Evolutionary conservation across 805 yeast genomes (phyloP), one percentile per base, ranked within the genome.

Genomic region (Candida dendrica): DNA sequence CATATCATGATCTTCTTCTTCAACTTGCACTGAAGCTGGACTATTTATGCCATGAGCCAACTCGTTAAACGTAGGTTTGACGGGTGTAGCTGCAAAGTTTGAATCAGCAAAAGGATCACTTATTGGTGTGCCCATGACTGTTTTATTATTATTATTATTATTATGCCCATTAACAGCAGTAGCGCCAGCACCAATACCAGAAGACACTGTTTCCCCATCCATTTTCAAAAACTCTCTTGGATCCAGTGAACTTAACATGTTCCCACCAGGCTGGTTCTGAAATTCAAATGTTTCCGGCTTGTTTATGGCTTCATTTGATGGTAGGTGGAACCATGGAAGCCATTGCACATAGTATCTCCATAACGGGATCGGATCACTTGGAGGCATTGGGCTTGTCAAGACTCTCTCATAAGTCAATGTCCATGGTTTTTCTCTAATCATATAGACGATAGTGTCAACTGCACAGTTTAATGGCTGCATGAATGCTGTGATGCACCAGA

Each of bases 371-470:
- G 62, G 64, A 37, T 60, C 59, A 14, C 51, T 44, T 17, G 60
- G 46, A 36, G 46, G 37, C 20, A 46, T 41, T 10, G 51, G 51
- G 11, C 50, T 46, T 14, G 47, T 41, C 13, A 60, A 65, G 1
- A 63, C 56, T 10, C 48, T 42, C 3, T 39, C 13, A 14, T 42
- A 66, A 1, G 72, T 64, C 44, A 71, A 64, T 38, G 67, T 66
- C 95, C 95, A 87, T 1, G 95, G 95, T 44, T 68, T 72, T 56
- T 89, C 97, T 42, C 95, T 69, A 47, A 79, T 74, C 30, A 84
- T 64, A 56, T 86, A 89, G 10, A 88, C 95, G 15, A 75, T 44
- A 0, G 89, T 70, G 55, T 89, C 95, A 20, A 89, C 79, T 22
- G 80, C 68, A 38, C 95, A 89, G 60, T 83, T 83, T 51, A 85